Evolutionary conservation across 202 grass and related monocot species (phyloP).

Genomic region (Cymbopogon flexuosus): DNA sequence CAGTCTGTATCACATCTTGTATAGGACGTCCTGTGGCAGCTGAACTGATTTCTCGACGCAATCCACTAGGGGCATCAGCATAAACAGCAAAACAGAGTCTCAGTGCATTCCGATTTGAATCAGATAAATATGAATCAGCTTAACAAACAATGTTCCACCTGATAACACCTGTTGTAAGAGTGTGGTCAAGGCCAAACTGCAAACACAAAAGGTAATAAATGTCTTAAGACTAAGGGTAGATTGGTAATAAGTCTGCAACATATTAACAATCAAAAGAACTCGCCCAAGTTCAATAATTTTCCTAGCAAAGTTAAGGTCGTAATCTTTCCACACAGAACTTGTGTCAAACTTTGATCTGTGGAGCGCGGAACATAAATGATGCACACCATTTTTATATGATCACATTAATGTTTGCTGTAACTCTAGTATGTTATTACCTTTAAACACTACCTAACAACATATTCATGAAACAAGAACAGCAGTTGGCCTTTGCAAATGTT

Average conservation of each 20-base stretch:
- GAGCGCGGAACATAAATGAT: neutral
- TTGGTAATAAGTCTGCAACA: neutral
- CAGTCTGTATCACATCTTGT: constrained; percentile 99
- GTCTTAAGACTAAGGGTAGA: neutral
- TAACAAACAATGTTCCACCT: constrained; percentile 50
- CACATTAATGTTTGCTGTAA: neutral
- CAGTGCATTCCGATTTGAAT: constrained; percentile 25
- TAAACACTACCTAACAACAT: neutral
- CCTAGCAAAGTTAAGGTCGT: neutral
- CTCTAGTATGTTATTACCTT: neutral
- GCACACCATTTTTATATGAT: neutral
- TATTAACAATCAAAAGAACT: neutral
- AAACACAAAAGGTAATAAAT: constrained; percentile 13
- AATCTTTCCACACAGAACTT: neutral
- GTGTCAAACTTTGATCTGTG: neutral
- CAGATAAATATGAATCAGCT: constrained; percentile 23
- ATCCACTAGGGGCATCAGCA: constrained; percentile 44
- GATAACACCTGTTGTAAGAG: constrained; percentile 96
- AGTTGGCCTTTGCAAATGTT: neutral
- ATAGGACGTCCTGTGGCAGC: constrained; percentile 96
- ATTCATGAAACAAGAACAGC: neutral
- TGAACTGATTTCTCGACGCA: constrained; percentile 98
- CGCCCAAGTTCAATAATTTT: neutral
- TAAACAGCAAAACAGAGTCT: constrained; percentile 10
- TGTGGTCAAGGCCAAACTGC: constrained; percentile 99